These are phyloP conservation scores for Pyrenochaeta sp. DNA, from an alignment of 2,329 filamentous ascomycete genomes.

Conservation along the genomic window DNA sequence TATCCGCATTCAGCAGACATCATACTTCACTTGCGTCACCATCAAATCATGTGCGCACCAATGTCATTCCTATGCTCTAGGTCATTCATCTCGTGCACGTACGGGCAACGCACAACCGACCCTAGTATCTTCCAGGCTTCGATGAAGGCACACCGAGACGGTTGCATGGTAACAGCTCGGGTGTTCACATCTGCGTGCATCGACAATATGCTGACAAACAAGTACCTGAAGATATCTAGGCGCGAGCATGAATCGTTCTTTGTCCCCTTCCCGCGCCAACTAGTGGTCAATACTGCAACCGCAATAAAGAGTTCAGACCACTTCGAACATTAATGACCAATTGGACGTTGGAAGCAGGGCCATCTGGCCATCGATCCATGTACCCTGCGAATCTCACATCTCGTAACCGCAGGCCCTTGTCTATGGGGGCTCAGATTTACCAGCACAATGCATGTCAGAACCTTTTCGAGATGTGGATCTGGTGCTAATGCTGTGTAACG, in stretches of 20 bases:
- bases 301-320: background rate
- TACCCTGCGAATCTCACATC: conserved; percentile 2
- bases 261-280: background rate
- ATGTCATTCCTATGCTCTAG: conserved; percentile 3
- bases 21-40: conserved; percentile 19
- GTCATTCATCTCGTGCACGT: conserved; percentile 9
- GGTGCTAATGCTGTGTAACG: conserved; percentile 36
- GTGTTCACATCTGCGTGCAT: background rate
- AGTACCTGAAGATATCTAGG: background rate
- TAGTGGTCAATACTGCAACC: background rate
- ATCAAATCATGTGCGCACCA: conserved; percentile 6
- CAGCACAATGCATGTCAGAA: conserved; percentile 39
- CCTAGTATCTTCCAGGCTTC: background rate
- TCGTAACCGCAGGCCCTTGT: conserved; percentile 15
- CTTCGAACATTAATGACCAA: background rate
- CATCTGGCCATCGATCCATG: background rate
- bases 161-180: background rate
- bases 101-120: conserved; percentile 1
- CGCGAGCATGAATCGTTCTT: background rate
- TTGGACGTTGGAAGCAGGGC: background rate
- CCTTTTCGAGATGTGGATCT: conserved; percentile 29
- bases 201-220: background rate
- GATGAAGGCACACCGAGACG: background rate
- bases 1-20: conserved; percentile 6
- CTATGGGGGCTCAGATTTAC: conserved; percentile 15